Base-by-base conservation (phyloP, 306 rosid species). In the Dryas drummondii region DNA sequence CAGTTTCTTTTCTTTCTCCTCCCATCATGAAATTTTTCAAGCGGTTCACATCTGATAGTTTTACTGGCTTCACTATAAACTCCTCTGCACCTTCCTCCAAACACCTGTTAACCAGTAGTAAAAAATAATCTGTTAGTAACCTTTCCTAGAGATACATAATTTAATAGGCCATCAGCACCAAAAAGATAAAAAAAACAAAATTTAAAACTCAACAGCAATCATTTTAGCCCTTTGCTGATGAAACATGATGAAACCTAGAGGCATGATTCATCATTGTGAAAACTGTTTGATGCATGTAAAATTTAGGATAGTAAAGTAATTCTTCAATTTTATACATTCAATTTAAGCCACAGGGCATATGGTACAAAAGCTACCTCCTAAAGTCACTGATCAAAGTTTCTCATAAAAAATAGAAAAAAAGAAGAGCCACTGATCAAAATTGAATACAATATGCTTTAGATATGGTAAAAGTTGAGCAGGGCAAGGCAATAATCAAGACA, bases 41-140 rank as follows among this genome's bases (percentile, higher is more conserved):
- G 7, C 99, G 93, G 65, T 71, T 87, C 76, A 94, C 99, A 63
- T 94, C 99, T 6, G 97, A 83, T 41, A 94, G 75, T 78, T 88
- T 94, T 1, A 94, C 96, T 0, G 99, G 99, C 80, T 94, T 94
- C 83, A 94, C 77, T 19, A 94, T 82, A 60, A 86, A 94, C 13
- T 90, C 99, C 76, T 94, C 93, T 6, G 99, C 99, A 67, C 99
- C 99, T 92, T 92, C 99, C 88, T 94, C 97, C 59, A 94, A 77
- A 76, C 99, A 94, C 9, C 99, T 94, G 85, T 2, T n/a, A 53
- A 71, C 69, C 69, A 54, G 40, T 55, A 26, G 46, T 45, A 70
- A 48, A 27, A 66, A 14, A 5, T 8, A 22, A 46, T 58, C 68
- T 8, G 58, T 59, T 19, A 59, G 4, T 8, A n/a, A 26, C 4